Conservation (phyloP, 768 basidiomycete species). For the Mycena amicta region DNA sequence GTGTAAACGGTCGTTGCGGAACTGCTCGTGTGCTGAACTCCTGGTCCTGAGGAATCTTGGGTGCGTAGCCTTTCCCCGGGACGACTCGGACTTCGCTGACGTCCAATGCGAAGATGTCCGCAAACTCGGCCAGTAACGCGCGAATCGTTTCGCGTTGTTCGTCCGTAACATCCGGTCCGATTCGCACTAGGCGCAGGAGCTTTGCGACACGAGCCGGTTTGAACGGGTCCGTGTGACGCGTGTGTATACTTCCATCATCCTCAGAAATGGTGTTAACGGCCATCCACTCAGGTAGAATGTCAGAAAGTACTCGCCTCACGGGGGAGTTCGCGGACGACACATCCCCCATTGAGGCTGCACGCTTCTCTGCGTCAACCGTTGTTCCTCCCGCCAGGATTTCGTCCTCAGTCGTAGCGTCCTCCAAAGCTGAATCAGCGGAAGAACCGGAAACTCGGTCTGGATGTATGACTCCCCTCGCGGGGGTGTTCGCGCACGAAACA, state of each 20-base stretch:
- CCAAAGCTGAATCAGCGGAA: no score
- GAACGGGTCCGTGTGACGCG: not conserved
- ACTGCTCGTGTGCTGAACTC: slow-evolving; percentile 5
- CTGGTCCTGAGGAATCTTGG: not conserved
- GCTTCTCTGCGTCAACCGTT: no score
- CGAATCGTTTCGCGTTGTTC: not conserved
- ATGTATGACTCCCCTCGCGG: no score
- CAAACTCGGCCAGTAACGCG: not conserved
- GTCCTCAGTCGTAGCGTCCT: no score
- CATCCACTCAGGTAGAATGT: no score
- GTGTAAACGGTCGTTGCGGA: slow-evolving; percentile 31
- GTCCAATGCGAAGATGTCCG: not conserved
- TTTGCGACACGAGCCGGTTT: not conserved
- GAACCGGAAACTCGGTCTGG: no score
- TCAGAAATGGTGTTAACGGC: no score
- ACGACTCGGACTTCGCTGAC: not conserved
- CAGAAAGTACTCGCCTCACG: no score
- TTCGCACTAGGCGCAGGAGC: not conserved
- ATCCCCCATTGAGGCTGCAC: no score
- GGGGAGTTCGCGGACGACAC: no score
- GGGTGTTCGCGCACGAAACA: no score
- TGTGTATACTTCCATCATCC: not conserved
- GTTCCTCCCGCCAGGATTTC: no score
- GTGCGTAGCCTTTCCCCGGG: not conserved
- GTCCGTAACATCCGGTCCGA: not conserved